Evolutionary conservation across 768 basidiomycete species (phyloP), one percentile per base, ranked within the genome.

Genomic region (Termitomyces sp.): DNA sequence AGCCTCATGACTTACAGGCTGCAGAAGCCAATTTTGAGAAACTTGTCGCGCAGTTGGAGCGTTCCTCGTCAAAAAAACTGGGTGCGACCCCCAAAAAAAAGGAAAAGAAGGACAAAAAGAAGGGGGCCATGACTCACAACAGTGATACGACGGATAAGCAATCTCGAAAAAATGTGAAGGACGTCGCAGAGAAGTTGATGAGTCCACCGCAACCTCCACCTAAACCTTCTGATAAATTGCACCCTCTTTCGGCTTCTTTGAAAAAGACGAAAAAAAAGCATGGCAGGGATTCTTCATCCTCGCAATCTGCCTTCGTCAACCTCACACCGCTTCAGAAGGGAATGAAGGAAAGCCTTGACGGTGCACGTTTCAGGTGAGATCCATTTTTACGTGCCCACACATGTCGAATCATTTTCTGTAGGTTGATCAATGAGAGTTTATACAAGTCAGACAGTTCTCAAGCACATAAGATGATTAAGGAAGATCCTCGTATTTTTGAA

Each of bases 391-490:
- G 10, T 22, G 26, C 22, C 37, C 26, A 39, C 22, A 61, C 26
- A 20, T 31, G 29, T 41, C 20, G 18, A 54, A 51, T 15, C 28
- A 26, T 26, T 48, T 8, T 44, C 24, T 36, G 29, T 26, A 93
- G 95, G 66, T 82, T 90, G 77, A 88, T 98, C 56, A 99, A 99
- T 68, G 95, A 98, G 74, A 81, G 79, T 39, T 75, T 99, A 31
- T 99, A 99, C 75, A 96, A 94, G 62, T 88, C 87, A 0, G 82
- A 85, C 55, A 92, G 94, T 65, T 73, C 69, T 36, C 77, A 88
- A 44, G 92, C 93, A 15, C 81, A 81, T 60, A 73, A 82, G 57
- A 84, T 97, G 84, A 92, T 98, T 87, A 83, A 81, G 68, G 81
- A 87, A 31, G 89, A 96, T 68, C 87, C 90, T 8, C 80, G 78